Evolutionary conservation across 768 basidiomycete genomes (phyloP), one percentile per base, ranked within the genome.

Genomic region (Kwoniella mangroviensis): DNA sequence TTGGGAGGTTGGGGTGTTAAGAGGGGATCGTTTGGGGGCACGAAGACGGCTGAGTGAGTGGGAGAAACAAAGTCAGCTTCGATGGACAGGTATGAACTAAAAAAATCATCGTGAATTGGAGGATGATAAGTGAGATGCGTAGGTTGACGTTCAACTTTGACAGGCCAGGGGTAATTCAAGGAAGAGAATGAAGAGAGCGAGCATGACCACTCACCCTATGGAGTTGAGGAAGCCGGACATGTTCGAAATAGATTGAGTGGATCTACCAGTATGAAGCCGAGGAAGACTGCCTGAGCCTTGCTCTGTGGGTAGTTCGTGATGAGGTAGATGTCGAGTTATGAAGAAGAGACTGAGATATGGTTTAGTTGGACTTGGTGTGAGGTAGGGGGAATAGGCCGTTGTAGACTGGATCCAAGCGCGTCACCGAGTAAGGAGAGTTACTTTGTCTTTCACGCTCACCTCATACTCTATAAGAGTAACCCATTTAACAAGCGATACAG

Each of bases 211-310:
- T 65, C 41, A 81, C 81, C 81, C 81, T 55, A 82, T 82, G 1
- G 81, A 82, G 69, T 79, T 81, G 63, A 82, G 73, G 66, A 82
- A 82, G 24, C 79, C 78, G 17, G 81, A 82, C 81, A 82, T 82
- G 45, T 17, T 41, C 4, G 28, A 43, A 24, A 22, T 21, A 65
- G n/a, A n/a, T n/a, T n/a, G n/a, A n/a, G n/a, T 24, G 62, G 62
- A n/a, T 42, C 41, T 62, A 43, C 42, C 41, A 10, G 15, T 49
- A 49, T 67, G 58, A 56, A 3, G 41, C 15, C 2, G 34, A 19
- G 42, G 17, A 13, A 54, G 58, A 49, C 53, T 58, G 12, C 59
- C 45, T 49, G 45, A 49, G 45, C 45, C 45, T n/a, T n/a, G n/a
- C n/a, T n/a, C n/a, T n/a, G n/a, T n/a, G n/a, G n/a, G n/a, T 34